A percentile compares a stretch with the other conserved stretches of the same genome.
Conservation (phyloP, 2,329 filamentous ascomycete genomes). For the Purpureocillium lavendulum region DNA sequence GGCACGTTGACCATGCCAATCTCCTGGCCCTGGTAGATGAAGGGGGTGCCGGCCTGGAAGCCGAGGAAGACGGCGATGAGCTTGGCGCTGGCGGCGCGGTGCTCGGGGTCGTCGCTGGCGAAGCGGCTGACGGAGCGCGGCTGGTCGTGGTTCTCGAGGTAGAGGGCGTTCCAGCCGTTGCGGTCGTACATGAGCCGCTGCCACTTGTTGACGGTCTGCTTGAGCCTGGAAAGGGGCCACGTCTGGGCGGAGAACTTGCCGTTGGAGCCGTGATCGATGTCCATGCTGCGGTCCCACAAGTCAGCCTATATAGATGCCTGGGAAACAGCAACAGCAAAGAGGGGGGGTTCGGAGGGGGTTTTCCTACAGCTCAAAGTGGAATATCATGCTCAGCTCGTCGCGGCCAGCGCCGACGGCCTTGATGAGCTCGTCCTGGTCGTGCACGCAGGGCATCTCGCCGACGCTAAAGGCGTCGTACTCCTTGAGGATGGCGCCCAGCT, state of each 20-base stretch:
- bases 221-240: slow-evolving; percentile 43
- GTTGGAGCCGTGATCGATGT: slow-evolving; percentile 35
- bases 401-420: slow-evolving; percentile 44
- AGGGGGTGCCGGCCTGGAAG: slow-evolving; percentile 53
- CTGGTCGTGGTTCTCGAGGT: slow-evolving; percentile 60
- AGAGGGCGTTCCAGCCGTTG: slow-evolving; percentile 56
- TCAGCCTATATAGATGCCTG: too few species aligned
- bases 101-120: slow-evolving; percentile 37
- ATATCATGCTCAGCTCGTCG: slow-evolving; percentile 62
- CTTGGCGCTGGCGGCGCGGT: slow-evolving; percentile 45
- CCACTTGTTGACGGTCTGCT: slow-evolving; percentile 46
- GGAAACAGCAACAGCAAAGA: too few species aligned
- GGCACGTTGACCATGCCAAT: slow-evolving; percentile 60
- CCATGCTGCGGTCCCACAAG: slow-evolving; percentile 25
- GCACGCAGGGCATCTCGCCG: slow-evolving; percentile 40
- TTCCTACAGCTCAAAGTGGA: slow-evolving; percentile 57
- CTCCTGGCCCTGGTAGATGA: slow-evolving; percentile 64
- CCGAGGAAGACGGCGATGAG: slow-evolving; percentile 49
- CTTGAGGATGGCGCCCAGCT: slow-evolving; percentile 33
- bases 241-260: slow-evolving; percentile 33
- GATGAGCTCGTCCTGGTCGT: slow-evolving; percentile 33
- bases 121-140: slow-evolving; percentile 51
- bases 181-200: slow-evolving; percentile 51
- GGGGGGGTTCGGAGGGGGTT: not conserved
- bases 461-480: slow-evolving; percentile 43